Evolutionary conservation across 495 filamentous ascomycete genomes (phyloP).

Genomic region (Aspergillus campestris): DNA sequence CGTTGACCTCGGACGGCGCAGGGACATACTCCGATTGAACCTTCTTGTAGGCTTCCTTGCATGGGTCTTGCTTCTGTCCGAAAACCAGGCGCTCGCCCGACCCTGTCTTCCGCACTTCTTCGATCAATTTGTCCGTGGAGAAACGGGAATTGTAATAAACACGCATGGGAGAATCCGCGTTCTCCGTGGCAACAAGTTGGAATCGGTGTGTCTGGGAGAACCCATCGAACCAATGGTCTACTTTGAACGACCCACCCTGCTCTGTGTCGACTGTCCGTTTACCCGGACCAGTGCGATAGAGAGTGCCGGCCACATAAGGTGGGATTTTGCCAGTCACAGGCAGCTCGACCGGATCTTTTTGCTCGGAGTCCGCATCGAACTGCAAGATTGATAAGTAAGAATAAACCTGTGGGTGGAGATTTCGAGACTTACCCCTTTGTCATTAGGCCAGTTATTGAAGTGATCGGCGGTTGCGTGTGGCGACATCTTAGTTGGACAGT

Average conservation of each 20-base stretch:
- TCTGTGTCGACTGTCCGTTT: constrained; percentile 47
- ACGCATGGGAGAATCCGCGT: constrained; percentile 16
- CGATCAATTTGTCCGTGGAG: constrained; percentile 47
- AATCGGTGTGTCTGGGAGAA: constrained; percentile 69
- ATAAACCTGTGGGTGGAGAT: neutral
- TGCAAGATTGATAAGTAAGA: constrained; percentile 8
- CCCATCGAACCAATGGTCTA: constrained; percentile 75
- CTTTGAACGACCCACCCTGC: constrained; percentile 43
- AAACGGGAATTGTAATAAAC: constrained; percentile 69
- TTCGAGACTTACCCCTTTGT: constrained; percentile 16
- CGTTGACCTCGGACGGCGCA: constrained; percentile 35
- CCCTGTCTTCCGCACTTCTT: constrained; percentile 47
- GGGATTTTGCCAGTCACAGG: constrained; percentile 41
- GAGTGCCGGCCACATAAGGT: constrained; percentile 47
- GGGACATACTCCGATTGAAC: constrained; percentile 46
- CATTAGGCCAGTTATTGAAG: constrained; percentile 30
- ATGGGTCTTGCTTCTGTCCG: constrained; percentile 58
- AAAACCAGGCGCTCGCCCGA: constrained; percentile 41
- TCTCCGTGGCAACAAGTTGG: constrained; percentile 41
- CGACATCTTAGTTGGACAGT: neutral
- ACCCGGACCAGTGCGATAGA: constrained; percentile 69
- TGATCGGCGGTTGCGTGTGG: constrained; percentile 1
- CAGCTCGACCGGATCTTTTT: constrained; percentile 40
- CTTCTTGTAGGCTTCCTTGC: constrained; percentile 58
- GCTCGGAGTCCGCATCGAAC: constrained; percentile 45